Conservation (phyloP, 768 basidiomycete species). For the Auricularia cornea region DNA sequence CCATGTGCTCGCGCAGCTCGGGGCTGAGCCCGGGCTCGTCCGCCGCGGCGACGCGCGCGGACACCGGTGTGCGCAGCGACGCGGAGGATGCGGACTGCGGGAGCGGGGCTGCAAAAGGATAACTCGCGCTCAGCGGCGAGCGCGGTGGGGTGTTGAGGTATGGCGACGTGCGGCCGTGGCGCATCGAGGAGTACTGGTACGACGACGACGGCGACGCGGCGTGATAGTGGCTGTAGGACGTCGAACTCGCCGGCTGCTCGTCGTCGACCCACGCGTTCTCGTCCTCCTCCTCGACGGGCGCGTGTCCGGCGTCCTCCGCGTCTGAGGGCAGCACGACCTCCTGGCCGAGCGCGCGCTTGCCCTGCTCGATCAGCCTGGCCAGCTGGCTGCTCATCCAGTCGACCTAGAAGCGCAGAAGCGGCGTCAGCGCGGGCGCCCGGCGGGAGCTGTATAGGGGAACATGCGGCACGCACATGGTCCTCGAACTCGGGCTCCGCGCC, state of each 20-base stretch:
- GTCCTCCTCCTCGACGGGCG: neutral
- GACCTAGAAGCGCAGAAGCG: constrained; percentile 42
- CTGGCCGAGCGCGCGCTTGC: constrained; percentile 64
- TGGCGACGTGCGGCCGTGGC: neutral
- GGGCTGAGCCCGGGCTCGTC: constrained; percentile 48
- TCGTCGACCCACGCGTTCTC: neutral
- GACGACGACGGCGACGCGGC: neutral
- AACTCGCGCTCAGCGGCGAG: neutral
- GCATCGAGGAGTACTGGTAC: neutral
- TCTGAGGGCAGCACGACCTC: constrained; percentile 55
- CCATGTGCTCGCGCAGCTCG: constrained; percentile 65
- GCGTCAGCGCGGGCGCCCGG: neutral
- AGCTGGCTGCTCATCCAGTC: constrained; percentile 76
- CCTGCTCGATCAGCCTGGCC: constrained; percentile 63
- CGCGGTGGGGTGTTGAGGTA: neutral
- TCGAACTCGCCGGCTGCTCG: neutral
- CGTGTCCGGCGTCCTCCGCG: neutral
- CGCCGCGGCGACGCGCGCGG: constrained; percentile 34
- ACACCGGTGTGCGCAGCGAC: neutral
- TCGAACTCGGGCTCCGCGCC: constrained; percentile 34
- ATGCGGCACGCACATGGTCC: constrained; percentile 30
- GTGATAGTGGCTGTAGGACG: neutral
- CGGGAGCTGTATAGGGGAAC: neutral
- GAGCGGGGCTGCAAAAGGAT: neutral
- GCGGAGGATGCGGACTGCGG: neutral